Evolutionary conservation across 345 rosid species (phyloP).

Genomic region (Citrus sp.): DNA sequence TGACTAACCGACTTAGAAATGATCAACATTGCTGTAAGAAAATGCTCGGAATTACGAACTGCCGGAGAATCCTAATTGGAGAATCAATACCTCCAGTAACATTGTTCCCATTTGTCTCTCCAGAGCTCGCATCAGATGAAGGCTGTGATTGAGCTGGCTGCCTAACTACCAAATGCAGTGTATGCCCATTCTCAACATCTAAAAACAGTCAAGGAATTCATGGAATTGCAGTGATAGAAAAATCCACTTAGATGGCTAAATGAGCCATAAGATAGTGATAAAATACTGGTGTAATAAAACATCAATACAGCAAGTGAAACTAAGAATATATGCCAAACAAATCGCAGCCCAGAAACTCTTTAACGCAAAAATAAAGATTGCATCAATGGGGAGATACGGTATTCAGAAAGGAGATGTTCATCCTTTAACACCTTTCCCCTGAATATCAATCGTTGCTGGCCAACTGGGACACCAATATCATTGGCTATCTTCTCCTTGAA

Average conservation of each 20-base stretch:
- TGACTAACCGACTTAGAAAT: background rate
- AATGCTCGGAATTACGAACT: conserved; percentile 7
- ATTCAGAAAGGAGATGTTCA: conserved; percentile 82
- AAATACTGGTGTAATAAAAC: background rate
- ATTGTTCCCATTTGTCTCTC: conserved; percentile 44
- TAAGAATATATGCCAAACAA: background rate
- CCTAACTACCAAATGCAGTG: conserved; percentile 87
- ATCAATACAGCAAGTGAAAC: background rate
- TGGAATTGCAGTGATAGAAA: background rate
- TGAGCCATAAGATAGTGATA: background rate
- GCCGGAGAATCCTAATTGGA: conserved; percentile 6
- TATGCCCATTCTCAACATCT: conserved; percentile 95
- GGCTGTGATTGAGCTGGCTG: conserved; percentile 60
- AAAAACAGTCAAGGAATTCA: conserved; percentile 40
- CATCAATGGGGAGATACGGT: conserved; percentile 62
- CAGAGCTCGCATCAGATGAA: conserved; percentile 49
- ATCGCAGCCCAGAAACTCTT: background rate
- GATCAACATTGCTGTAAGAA: background rate
- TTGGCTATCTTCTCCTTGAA: conserved; percentile 89
- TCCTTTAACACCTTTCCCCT: conserved; percentile 90
- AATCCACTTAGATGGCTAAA: background rate
- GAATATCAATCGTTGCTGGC: conserved; percentile 89
- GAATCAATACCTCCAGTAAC: conserved; percentile 40
- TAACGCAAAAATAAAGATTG: background rate
- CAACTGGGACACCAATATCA: conserved; percentile 70